These are phyloP conservation scores for Craspedostauros australis DNA, from an alignment of 108 stramenopile species.

Conservation along the genomic window DNA sequence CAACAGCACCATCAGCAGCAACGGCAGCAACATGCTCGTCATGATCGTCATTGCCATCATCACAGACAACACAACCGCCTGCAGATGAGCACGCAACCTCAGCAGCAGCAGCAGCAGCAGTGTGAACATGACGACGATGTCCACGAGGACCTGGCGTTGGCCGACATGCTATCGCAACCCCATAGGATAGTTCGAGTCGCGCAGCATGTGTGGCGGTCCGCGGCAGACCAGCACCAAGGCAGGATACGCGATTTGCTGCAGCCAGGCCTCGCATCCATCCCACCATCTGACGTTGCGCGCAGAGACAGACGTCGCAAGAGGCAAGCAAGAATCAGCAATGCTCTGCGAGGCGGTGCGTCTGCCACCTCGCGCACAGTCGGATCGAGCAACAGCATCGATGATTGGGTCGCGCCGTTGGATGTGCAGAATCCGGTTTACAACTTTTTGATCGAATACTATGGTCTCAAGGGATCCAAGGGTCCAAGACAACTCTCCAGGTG, in stretches of 20 bases:
- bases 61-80: no score
- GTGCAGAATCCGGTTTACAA: slow-evolving; percentile 77
- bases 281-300: slow-evolving; percentile 21
- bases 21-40: no score
- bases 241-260: slow-evolving; percentile 22
- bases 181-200: slow-evolving; percentile 21
- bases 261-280: slow-evolving; percentile 27
- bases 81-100: no score
- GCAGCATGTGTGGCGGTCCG: slow-evolving; percentile 30
- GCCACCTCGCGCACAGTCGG: not conserved
- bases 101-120: no score
- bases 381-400: not conserved
- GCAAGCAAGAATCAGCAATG: not conserved
- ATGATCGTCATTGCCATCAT: no score
- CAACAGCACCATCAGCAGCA: no score
- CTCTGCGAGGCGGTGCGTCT: not conserved
- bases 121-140: no score
- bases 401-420: slow-evolving; percentile 41
- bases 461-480: slow-evolving; percentile 66
- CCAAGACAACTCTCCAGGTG: slow-evolving; percentile 46
- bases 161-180: no score
- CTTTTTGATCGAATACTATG: slow-evolving; percentile 84
- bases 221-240: slow-evolving; percentile 24
- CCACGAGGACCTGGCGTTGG: no score
- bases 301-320: not conserved